Evolutionary conservation across 768 basidiomycete species (phyloP), one percentile per base, ranked within the genome.

Genomic region (Calocybe cyanea): DNA sequence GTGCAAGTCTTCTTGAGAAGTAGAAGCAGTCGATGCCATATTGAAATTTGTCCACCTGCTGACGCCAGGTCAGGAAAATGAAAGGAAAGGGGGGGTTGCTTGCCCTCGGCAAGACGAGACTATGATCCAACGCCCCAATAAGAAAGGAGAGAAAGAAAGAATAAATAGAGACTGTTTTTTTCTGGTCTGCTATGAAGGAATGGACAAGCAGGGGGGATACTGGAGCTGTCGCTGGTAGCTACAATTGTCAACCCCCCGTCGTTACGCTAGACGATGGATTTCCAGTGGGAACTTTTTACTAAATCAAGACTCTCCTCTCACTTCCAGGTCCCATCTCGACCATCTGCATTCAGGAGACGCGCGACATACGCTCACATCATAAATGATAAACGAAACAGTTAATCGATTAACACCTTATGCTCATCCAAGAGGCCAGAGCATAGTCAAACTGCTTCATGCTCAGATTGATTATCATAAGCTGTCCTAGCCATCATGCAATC

Each of bases 101-200:
- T 72, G 72, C 71, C 56, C 72, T 69, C 53, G 72, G 72, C 72
- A 73, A 72, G 64, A 18, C 39, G 45, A 45, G 43, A 25, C 48
- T 53, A 37, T 13, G 6, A 6, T 28, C 11, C 11, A 28, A 11
- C 25, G 6, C 11, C 25, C 25, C 5, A 28, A 28, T 28, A 17
- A 37, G 49, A 53, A 34, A 24, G 31, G 45, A 20, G n/a, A 33
- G 25, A 39, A 56, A 51, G 49, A 53, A 48, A 43, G 42, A 49
- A 47, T 43, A 18, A 43, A 19, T 38, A 24, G 41, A 36, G 34
- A 41, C 30, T 18, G 25, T 31, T 61, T 61, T 47, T n/a, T n/a
- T n/a, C n/a, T n/a, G n/a, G n/a, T 25, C 39, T 48, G 25, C 32
- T 30, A 37, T 24, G 48, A 19, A n/a, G n/a, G n/a, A n/a, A n/a